Evolutionary conservation across 139 green algal species (phyloP).

Genomic region (Microglena sp.): DNA sequence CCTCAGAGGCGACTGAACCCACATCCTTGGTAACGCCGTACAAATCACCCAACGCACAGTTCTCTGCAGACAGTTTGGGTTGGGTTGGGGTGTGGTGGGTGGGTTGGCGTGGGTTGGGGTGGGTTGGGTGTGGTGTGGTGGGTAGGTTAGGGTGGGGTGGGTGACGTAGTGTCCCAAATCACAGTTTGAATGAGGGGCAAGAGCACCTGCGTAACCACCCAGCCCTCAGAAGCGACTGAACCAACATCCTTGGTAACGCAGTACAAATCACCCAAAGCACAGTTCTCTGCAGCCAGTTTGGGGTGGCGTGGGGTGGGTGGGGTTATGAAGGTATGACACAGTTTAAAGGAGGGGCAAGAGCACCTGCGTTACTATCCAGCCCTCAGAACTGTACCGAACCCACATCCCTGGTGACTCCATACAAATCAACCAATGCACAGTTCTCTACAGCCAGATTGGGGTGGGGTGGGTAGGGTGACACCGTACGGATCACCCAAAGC

Average conservation of each 20-base stretch:
- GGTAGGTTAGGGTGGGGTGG: too few relatives aligned
- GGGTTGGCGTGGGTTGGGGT: too few relatives aligned
- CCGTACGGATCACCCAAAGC: too few relatives aligned
- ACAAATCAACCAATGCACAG: constrained; percentile 31
- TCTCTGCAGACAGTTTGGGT: too few relatives aligned
- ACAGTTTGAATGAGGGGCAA: constrained; percentile 38
- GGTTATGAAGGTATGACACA: too few relatives aligned
- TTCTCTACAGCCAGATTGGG: too few relatives aligned
- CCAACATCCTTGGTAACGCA: constrained; percentile 18
- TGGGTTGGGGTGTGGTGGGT: too few relatives aligned
- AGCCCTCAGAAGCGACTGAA: constrained; percentile 20
- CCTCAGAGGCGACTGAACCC: constrained; percentile 20
- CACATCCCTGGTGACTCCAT: constrained; percentile 15
- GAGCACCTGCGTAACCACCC: constrained; percentile 38
- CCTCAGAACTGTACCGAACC: constrained; percentile 21
- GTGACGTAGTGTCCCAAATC: constrained; percentile 1
- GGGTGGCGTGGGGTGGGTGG: too few relatives aligned
- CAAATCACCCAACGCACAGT: constrained; percentile 32
- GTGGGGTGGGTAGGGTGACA: too few relatives aligned
- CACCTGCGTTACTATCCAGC: constrained; percentile 38
- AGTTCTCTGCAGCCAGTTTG: too few relatives aligned
- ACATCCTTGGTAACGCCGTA: constrained; percentile 20
- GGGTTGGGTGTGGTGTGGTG: too few relatives aligned
- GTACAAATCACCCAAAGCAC: constrained; percentile 31
- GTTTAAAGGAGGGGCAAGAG: constrained; percentile 38